Evolutionary conservation across 2,329 filamentous ascomycete species (phyloP), one percentile per base, ranked within the genome.

Genomic region (Neoscytalidium dimidiatum): DNA sequence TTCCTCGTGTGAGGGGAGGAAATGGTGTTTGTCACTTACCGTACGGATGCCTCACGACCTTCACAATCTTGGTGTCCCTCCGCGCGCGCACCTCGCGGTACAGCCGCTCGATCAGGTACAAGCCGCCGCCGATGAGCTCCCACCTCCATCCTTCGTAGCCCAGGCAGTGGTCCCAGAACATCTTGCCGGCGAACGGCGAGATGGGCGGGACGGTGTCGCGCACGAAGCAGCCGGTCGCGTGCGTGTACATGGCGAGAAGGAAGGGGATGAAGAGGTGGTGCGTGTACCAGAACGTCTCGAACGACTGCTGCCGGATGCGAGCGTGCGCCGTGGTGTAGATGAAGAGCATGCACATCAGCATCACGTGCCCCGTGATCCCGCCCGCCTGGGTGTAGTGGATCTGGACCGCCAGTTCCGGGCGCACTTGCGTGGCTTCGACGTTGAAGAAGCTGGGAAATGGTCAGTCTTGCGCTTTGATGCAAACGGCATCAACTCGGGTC

Each of bases 261-360:
- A 99, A 99, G 1, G 95, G 94, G 67, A 99, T 91, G 73, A 98
- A 98, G n/a, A 99, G 86, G 73, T 99, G 95, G 79, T 99, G 95
- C 0, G 93, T 97, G 80, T 99, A 99, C 95, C 95, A 99, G 77
- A 99, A 99, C 0, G 94, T 96, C 80, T 99, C 95, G 75, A 94
- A 99, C 0, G 92, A 96, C 76, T 99, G 95, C 76, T 98, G 94
- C 63, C 95, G 91, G 69, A 99, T 98, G 70, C 92, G 91, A 72
- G 90, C 86, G 75, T 99, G 95, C 3, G 95, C 91, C 0, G 94
- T 97, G 1, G 95, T 99, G 81, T 96, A 99, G 85, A 99, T 99
- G 68, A 99, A 81, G 68, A 99, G 82, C 95, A 99, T 99, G 85
- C 94, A 98, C 21, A 98, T 84, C 29, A 98, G 86, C 95, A 99